Evolutionary conservation across 202 grass and related monocot species (phyloP).

Genomic region (Cymbopogon flexuosus): DNA sequence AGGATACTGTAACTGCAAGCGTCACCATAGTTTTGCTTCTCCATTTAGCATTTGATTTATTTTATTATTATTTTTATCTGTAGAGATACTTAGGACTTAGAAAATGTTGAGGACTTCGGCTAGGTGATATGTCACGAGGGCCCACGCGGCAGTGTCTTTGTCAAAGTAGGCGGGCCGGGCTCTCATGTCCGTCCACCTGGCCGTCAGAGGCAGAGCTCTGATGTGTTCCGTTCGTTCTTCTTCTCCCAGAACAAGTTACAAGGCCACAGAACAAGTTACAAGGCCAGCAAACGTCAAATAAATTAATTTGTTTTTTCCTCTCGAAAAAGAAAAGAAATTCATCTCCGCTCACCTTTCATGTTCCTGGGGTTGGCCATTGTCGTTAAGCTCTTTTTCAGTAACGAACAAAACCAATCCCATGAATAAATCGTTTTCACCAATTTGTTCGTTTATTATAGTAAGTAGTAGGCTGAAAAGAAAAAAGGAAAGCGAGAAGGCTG

Average conservation of each 20-base stretch:
- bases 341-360: background rate
- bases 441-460: background rate
- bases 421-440: background rate
- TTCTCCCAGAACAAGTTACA: no score
- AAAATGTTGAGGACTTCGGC: background rate
- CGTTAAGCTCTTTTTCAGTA: background rate
- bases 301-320: background rate
- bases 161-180: background rate
- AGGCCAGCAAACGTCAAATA: background rate
- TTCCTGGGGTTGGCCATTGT: background rate
- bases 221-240: background rate
- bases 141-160: background rate
- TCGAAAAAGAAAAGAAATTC: background rate
- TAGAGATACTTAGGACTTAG: no score
- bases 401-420: background rate
- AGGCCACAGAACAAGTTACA: background rate
- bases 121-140: background rate
- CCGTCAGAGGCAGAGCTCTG: background rate
- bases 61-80: no score
- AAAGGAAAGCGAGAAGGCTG: no score
- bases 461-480: no score
- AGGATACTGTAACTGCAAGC: background rate
- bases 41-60: background rate
- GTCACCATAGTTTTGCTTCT: background rate
- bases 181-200: conserved; percentile 8